A percentile compares a stretch with the other conserved stretches of the same genome.
Conservation (phyloP, 148 eudicot genomes). For the Drosera capensis region DNA sequence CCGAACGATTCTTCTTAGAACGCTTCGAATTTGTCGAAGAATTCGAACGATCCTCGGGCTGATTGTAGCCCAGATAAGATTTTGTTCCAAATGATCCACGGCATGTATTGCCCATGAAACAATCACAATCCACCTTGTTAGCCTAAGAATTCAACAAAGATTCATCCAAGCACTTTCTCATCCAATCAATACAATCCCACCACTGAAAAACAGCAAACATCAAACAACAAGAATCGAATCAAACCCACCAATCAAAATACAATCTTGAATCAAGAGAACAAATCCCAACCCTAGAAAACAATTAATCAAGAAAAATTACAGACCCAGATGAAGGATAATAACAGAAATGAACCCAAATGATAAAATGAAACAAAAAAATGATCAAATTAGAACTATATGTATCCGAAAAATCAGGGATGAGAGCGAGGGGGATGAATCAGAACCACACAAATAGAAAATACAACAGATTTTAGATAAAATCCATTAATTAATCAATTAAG, state of each 20-base stretch:
- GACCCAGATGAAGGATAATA: neutral
- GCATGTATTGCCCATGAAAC: slow-evolving; percentile 95
- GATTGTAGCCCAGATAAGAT: slow-evolving; percentile 36
- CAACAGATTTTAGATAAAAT: no score
- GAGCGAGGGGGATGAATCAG: neutral
- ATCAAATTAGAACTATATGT: neutral
- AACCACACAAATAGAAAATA: no score
- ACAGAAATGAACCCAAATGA: neutral
- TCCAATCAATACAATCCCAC: slow-evolving; percentile 1
- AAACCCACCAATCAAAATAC: neutral
- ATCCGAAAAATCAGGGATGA: neutral
- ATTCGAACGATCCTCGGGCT: slow-evolving; percentile 44
- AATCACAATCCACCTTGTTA: slow-evolving; percentile 20
- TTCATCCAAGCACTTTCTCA: neutral
- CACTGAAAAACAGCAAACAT: no score
- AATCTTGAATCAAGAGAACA: neutral
- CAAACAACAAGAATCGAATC: neutral
- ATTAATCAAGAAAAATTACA: neutral
- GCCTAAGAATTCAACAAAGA: neutral
- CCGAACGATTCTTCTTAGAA: slow-evolving; percentile 16
- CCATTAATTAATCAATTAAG: no score
- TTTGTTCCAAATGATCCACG: slow-evolving; percentile 67
- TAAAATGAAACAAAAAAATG: neutral
- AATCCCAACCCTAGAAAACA: neutral
- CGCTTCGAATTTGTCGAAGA: slow-evolving; percentile 21